A percentile compares a stretch with the other conserved stretches of the same genome.
These are phyloP conservation scores for Phyllosticta capitalensis DNA, from an alignment of 2,329 filamentous ascomycete genomes.

Conservation along the genomic window DNA sequence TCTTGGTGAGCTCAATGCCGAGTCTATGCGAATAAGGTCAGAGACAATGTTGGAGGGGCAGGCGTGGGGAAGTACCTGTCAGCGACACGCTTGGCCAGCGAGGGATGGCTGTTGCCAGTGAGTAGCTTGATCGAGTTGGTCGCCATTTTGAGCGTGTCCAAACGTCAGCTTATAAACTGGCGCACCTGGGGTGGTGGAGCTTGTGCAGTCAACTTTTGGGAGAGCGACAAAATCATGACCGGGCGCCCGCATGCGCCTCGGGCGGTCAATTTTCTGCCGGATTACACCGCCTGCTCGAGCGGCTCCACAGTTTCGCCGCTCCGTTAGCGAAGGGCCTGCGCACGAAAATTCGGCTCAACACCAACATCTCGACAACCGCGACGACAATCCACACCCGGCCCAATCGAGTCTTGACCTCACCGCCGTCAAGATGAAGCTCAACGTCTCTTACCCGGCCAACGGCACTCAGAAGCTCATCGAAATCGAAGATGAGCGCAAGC, in stretches of 20 bases:
- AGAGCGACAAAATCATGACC: constrained; percentile 8
- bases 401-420: constrained; percentile 10
- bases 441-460: constrained; percentile 90
- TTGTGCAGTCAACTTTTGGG: background rate
- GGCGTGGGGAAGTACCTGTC: constrained; percentile 41
- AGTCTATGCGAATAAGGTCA: constrained; percentile 42
- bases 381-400: constrained; percentile 6
- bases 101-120: constrained; percentile 66
- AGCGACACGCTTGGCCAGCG: constrained; percentile 60
- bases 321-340: constrained; percentile 9
- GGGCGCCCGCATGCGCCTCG: background rate
- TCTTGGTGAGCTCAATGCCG: constrained; percentile 68
- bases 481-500: constrained; percentile 98
- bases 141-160: constrained; percentile 42
- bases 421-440: constrained; percentile 57
- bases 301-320: constrained; percentile 1
- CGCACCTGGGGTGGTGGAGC: constrained; percentile 4
- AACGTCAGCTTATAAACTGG: background rate
- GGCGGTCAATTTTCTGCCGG: background rate
- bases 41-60: constrained; percentile 1
- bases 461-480: constrained; percentile 99
- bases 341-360: constrained; percentile 7
- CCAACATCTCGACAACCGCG: constrained; percentile 8
- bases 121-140: constrained; percentile 66
- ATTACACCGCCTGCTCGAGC: background rate